Evolutionary conservation across 225 moss, liverwort and hornwort genomes (phyloP), one percentile per base, ranked within the genome.

Genomic region (Pleurozium schreberi): DNA sequence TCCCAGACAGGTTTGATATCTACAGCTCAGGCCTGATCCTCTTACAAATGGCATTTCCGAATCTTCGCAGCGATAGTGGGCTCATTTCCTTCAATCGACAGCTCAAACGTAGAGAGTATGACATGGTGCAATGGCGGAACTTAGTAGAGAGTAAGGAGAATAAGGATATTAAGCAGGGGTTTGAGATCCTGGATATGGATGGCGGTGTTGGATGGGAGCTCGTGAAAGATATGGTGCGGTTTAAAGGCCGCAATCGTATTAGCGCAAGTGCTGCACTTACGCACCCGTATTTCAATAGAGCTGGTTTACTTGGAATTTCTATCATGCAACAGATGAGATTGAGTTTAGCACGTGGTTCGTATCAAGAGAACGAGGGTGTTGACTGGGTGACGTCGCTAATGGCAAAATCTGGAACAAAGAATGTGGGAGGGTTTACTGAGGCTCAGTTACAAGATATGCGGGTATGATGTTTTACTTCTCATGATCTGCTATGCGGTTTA

Each of bases 41-140:
- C 90, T 90, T 99, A 62, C 99, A 99, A 88, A 92, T 99, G 96
- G 98, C 95, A 43, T 99, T 99, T 90, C 94, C 99, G 18, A 97
- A 95, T 88, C 93, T 99, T 90, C 93, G 99, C 55, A 93, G 84
- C 84, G 99, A 99, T 75, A 96, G 93, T 89, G 92, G 96, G 73
- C 97, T 99, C 38, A 96, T 99, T 66, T 86, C 97, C 62, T 99
- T 99, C 93, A 99, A 99, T 74, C 95, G 99, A 25, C 99, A 99
- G 96, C 91, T 99, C 75, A 99, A 97, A 92, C 97, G 99, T 63
- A 95, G 93, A 83, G 96, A 96, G 5, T 99, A 99, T 70, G 91
- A 97, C 86, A 91, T 99, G 92, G 89, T 91, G 36, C 87, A 93
- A 64, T 99, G 99, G 99, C 92, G 99, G 75, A 93, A 89, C 49